Evolutionary conservation across 345 rosid species (phyloP).

Genomic region (Populus simonii): DNA sequence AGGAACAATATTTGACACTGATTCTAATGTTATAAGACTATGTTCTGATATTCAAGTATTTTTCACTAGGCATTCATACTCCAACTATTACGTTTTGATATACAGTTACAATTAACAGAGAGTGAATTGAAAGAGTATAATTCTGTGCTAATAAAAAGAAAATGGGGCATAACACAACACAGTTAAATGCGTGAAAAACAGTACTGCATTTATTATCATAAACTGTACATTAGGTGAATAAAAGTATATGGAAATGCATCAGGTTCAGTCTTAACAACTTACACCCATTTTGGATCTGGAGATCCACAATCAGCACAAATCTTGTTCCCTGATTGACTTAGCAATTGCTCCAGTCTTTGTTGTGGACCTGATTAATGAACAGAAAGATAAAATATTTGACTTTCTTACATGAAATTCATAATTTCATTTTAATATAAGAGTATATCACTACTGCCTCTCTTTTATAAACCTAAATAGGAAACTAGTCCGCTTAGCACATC

Average conservation of each 20-base stretch:
- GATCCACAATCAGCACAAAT: constrained; percentile 93
- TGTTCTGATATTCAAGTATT: not conserved
- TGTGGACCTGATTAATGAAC: constrained; percentile 42
- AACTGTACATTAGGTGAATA: not conserved
- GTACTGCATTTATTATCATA: not conserved
- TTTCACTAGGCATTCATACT: too few relatives aligned
- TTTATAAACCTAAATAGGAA: not conserved
- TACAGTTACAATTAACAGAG: too few relatives aligned
- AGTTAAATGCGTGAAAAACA: too few relatives aligned
- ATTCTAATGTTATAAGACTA: not conserved
- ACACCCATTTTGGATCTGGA: constrained; percentile 98
- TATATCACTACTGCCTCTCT: too few relatives aligned
- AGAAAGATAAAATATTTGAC: not conserved
- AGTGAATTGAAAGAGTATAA: too few relatives aligned
- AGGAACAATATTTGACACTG: not conserved
- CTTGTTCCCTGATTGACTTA: constrained; percentile 51
- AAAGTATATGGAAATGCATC: not conserved
- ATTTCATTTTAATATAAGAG: not conserved
- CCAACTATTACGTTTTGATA: too few relatives aligned
- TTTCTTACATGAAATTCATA: not conserved
- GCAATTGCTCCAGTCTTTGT: constrained; percentile 51
- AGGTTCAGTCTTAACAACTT: constrained; percentile 30
- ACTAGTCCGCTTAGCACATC: not conserved
- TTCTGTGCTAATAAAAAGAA: too few relatives aligned
- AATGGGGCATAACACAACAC: too few relatives aligned